phyloP scores from a whole-genome alignment of 495 filamentous ascomycete species.

The Podospora appendiculata region DNA sequence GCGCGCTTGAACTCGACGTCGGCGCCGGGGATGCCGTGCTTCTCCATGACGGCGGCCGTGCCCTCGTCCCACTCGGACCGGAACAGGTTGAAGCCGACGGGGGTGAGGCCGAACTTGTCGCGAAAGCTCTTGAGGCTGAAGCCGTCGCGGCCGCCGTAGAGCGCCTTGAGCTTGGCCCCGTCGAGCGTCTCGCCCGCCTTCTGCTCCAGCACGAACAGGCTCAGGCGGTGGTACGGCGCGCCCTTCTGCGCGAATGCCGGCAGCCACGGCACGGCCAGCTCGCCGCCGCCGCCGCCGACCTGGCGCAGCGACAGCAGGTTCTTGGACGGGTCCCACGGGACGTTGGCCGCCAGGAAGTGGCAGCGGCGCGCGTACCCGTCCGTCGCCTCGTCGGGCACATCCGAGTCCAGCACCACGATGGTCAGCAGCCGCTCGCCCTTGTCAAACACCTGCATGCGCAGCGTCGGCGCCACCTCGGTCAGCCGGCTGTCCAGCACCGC shows the following conservation, averaged over 20 bases:
- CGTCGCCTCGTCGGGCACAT: slow-evolving; percentile 74
- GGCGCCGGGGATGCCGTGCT: slow-evolving; percentile 62
- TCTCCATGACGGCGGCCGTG: slow-evolving; percentile 77
- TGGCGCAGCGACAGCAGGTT: slow-evolving; percentile 40
- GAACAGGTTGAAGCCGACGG: slow-evolving; percentile 83
- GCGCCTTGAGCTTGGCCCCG: slow-evolving; percentile 47
- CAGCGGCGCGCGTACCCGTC: slow-evolving; percentile 72
- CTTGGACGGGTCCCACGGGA: slow-evolving; percentile 43
- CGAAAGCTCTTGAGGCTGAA: slow-evolving; percentile 68
- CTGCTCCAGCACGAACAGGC: slow-evolving; percentile 79
- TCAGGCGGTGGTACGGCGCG: slow-evolving; percentile 80
- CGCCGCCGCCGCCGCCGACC: slow-evolving; percentile 28
- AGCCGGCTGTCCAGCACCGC: slow-evolving; percentile 63
- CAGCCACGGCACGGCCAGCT: slow-evolving; percentile 70
- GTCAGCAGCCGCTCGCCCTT: slow-evolving; percentile 72
- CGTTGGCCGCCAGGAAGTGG: slow-evolving; percentile 73
- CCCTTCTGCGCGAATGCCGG: slow-evolving; percentile 85
- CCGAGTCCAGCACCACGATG: slow-evolving; percentile 78
- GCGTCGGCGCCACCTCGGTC: slow-evolving; percentile 61
- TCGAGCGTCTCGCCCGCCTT: slow-evolving; percentile 53
- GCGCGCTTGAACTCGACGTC: slow-evolving; percentile 80
- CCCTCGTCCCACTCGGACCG: slow-evolving; percentile 81
- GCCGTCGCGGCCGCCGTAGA: slow-evolving; percentile 46
- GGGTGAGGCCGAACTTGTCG: slow-evolving; percentile 55
- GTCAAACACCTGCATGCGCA: slow-evolving; percentile 81